A percentile compares a stretch with the other conserved stretches of the same genome.
These are phyloP conservation scores for Starmerella vaccinii DNA, from an alignment of 805 yeast genomes.

Conservation along the genomic window DNA sequence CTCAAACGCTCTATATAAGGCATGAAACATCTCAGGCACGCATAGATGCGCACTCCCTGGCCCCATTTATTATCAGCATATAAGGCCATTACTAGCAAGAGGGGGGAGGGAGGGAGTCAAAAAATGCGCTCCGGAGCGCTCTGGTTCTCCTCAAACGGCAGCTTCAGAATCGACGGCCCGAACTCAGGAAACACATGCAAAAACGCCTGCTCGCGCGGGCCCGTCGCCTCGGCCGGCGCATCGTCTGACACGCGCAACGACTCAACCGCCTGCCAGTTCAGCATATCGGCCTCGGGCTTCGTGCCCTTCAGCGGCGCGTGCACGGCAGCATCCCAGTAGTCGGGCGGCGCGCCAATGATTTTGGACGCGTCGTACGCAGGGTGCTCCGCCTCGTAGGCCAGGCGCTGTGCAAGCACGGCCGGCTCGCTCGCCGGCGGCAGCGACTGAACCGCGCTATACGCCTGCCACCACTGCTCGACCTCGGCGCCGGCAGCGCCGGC, in stretches of 20 bases:
- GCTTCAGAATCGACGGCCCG: slow-evolving; percentile 19
- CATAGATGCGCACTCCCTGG: no score
- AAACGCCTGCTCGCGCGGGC: background rate
- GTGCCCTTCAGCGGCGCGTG: slow-evolving; percentile 22
- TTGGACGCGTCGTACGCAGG: slow-evolving; percentile 4
- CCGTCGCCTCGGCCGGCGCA: background rate
- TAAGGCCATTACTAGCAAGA: no score
- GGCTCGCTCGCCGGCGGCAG: background rate
- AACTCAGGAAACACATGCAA: slow-evolving; percentile 19
- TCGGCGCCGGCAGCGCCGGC: background rate
- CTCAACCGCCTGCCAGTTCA: background rate
- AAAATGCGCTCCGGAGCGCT: slow-evolving; percentile 18
- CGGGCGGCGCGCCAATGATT: slow-evolving; percentile 20
- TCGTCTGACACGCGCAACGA: slow-evolving; percentile 5
- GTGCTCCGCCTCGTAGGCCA: slow-evolving; percentile 1
- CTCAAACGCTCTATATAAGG: no score
- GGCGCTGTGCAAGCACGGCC: background rate
- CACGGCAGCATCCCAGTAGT: slow-evolving; percentile 22
- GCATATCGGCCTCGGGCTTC: slow-evolving; percentile 14
- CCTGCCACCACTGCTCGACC: slow-evolving; percentile 11
- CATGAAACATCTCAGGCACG: no score
- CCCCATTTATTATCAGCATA: no score
- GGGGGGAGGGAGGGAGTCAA: background rate
- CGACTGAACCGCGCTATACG: background rate
- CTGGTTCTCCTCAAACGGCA: slow-evolving; percentile 23